Evolutionary conservation across 108 stramenopile genomes (phyloP), one percentile per base, ranked within the genome.

Genomic region (Parietichytrium sp.): DNA sequence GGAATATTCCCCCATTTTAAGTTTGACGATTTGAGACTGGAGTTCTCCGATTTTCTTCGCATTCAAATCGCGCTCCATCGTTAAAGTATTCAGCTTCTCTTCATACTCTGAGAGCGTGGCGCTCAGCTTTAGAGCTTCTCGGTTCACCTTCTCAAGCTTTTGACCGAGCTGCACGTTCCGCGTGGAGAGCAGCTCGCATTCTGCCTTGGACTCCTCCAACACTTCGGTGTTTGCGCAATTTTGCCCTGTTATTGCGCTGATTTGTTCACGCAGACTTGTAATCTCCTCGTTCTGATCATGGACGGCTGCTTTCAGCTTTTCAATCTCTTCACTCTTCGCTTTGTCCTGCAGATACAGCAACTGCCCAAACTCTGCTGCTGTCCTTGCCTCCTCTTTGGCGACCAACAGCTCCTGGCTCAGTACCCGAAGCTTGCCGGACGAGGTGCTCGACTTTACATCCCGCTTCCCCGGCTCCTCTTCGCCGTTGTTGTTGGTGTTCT

Each of bases 291-390:
- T 33, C 33, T 72, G 61, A 18, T 31, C 10, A 10, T 72, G 20
- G 15, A 72, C 20, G 33, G 13, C 25, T 45, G 20, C 20, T 10
- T 10, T 42, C 10, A 72, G 61, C 10, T 31, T 42, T 10, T 20
- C 16, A 10, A n/a, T 45, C 20, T 72, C 61, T 20, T 72, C 15
- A 23, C 42, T 16, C 33, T n/a, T 27, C n/a, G 33, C 61, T 20
- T 72, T 33, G 13, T 72, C 61, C 45, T 72, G 61, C 20, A 45
- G 10, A 38, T 45, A 42, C 6, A 72, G 61, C 42, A 45, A 33
- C 61, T 72, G 61, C 3, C 61, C 61, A 25, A 72, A 45, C 33
- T 72, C 61, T 25, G 61, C 61, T n/a, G 61, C 61, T 16, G 45
- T 33, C 33, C 45, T 72, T 15, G 61, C 61, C 20, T 72, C 61